Evolutionary conservation across 169 alveolate genomes (phyloP), one percentile per base, ranked within the genome.

Genomic region (Neospora caninum): DNA sequence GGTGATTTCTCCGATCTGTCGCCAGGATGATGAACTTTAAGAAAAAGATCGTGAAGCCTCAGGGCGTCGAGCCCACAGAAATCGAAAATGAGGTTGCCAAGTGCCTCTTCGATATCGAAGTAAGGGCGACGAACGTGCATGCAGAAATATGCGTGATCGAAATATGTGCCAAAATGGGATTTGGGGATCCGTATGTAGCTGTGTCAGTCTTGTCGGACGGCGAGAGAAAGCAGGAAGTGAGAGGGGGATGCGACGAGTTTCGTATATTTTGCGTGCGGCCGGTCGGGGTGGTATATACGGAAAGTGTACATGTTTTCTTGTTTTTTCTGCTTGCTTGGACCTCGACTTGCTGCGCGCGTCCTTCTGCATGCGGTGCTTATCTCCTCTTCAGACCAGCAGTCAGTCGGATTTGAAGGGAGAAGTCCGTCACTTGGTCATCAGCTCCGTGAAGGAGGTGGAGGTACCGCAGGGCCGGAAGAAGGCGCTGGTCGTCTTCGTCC

Each of bases 401-500:
- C 92, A 82, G 88, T 92, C 92, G 31, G 92, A 82, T 41, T 34
- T 92, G 94, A 73, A 88, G 67, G 94, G 83, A 34, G 94, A 92
- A 7, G 91, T 92, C 88, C 82, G 91, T 6, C 69, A 54, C 84
- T 69, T 92, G 91, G 87, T 88, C 42, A 58, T 92, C 18, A 78
- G 91, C 83, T 45, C 94, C 16, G 95, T 86, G 53, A 70, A 73
- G 80, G 80, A 88, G 25, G 95, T 93, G 43, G 95, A 88, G 13
- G 93, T 93, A 27, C 89, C 93, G n/a, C 88, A 84, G 69, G 41
- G 84, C 41, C 88, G 93, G 64, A 93, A 97, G 96, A 97, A 97
- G 94, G 99, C 99, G 0, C 96, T 98, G 58, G 97, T 98, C 73
- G 95, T 98, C 16, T 97, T 97, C 80, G 97, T 98, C 29, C 99